Conservation (phyloP, 108 stramenopile species). For the Epipyxis sp. region DNA sequence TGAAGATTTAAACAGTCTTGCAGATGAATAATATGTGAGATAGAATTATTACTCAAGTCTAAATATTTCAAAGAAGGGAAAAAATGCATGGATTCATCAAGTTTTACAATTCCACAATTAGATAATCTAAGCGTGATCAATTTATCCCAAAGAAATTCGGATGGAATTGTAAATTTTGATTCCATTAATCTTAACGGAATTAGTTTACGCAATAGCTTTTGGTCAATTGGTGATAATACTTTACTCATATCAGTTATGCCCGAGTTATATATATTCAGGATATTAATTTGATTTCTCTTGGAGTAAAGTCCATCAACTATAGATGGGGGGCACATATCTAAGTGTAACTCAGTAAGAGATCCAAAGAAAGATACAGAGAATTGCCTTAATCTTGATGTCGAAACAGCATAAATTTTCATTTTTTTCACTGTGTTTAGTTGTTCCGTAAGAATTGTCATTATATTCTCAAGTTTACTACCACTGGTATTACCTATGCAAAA, state of each 20-base stretch:
- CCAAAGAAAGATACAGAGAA: background rate
- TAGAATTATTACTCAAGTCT: conserved; percentile 20
- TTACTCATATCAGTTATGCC: conserved; percentile 8
- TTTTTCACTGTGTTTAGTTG: background rate
- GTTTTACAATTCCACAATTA: conserved; percentile 19
- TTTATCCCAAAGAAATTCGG: background rate
- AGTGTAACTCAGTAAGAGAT: background rate
- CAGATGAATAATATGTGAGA: conserved; percentile 15
- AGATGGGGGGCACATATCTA: conserved; percentile 21
- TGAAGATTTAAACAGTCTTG: conserved; percentile 18
- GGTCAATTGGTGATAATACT: background rate
- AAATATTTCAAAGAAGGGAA: conserved; percentile 20
- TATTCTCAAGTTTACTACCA: background rate
- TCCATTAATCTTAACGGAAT: background rate
- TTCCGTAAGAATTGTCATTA: background rate
- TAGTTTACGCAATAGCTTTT: background rate
- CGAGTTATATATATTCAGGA: background rate
- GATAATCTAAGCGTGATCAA: background rate
- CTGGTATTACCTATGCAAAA: too few species aligned
- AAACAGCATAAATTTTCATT: background rate
- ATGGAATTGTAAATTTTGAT: background rate
- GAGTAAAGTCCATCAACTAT: background rate
- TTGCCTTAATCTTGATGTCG: background rate
- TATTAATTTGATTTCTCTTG: background rate
- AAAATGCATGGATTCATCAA: conserved; percentile 31